These are phyloP conservation scores for Lachnellula arida DNA, from an alignment of 2,329 filamentous ascomycete species.

Conservation along the genomic window DNA sequence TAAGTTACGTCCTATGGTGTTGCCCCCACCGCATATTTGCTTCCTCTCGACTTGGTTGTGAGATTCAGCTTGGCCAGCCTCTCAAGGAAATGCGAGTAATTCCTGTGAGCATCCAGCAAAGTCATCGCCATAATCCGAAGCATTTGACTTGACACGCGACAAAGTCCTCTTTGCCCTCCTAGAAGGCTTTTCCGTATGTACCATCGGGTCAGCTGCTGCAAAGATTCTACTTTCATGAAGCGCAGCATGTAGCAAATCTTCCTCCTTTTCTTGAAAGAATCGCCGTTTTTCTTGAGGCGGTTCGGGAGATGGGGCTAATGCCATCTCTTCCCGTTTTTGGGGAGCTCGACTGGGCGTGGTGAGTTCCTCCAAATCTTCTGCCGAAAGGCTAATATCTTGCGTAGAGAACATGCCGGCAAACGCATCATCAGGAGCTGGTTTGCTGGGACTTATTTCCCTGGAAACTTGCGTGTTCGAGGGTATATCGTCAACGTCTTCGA, in stretches of 20 bases:
- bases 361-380: slow-evolving; percentile 44
- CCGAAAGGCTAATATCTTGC: slow-evolving; percentile 43
- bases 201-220: background rate
- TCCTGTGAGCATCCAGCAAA: slow-evolving; percentile 22
- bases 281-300: slow-evolving; percentile 6
- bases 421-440: background rate
- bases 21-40: no score
- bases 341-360: slow-evolving; percentile 24
- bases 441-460: slow-evolving; percentile 17
- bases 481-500: slow-evolving; percentile 36
- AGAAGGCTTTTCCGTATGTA: background rate
- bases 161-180: background rate
- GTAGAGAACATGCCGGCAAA: slow-evolving; percentile 29
- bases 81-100: slow-evolving; percentile 9
- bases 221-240: slow-evolving; percentile 21
- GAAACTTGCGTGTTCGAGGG: slow-evolving; percentile 22
- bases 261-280: slow-evolving; percentile 29
- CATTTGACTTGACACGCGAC: slow-evolving; percentile 2
- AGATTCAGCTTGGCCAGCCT: no score
- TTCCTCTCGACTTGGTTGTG: no score
- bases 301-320: background rate
- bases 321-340: background rate
- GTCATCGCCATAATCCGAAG: slow-evolving; percentile 29
- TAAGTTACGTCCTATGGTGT: no score
- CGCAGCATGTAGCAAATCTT: slow-evolving; percentile 23